These are phyloP conservation scores for Ogataea glucozyma DNA, from an alignment of 805 yeast genomes.

Conservation along the genomic window DNA sequence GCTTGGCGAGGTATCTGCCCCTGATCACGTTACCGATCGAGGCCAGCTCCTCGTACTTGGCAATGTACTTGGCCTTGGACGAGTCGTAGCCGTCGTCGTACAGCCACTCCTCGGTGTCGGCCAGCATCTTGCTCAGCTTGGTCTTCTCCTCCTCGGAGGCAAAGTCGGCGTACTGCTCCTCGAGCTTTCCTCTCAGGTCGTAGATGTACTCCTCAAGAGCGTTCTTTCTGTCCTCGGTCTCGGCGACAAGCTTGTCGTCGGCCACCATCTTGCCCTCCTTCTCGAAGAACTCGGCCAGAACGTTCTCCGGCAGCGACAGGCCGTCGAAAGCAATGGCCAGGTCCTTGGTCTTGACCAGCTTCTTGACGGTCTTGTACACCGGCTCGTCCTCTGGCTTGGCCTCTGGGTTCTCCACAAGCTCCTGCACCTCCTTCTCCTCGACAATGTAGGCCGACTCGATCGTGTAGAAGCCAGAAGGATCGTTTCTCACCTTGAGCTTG, in stretches of 20 bases:
- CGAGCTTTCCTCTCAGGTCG: slow-evolving; percentile 95
- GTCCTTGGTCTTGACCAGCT: slow-evolving; percentile 87
- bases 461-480: slow-evolving; percentile 93
- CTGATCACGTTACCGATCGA: slow-evolving; percentile 91
- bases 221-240: slow-evolving; percentile 98
- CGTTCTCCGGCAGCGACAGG: slow-evolving; percentile 57
- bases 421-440: slow-evolving; percentile 87
- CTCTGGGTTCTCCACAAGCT: slow-evolving; percentile 68
- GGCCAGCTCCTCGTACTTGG: slow-evolving; percentile 96
- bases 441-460: slow-evolving; percentile 94
- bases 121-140: slow-evolving; percentile 68
- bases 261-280: slow-evolving; percentile 80
- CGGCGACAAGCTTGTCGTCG: slow-evolving; percentile 95
- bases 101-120: slow-evolving; percentile 95
- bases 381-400: slow-evolving; percentile 72
- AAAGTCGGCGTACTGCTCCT: slow-evolving; percentile 83
- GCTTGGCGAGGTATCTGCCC: slow-evolving; percentile 92
- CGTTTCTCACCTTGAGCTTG: slow-evolving; percentile 94
- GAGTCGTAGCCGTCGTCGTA: slow-evolving; percentile 97
- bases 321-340: slow-evolving; percentile 62
- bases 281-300: slow-evolving; percentile 68
- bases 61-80: slow-evolving; percentile 93
- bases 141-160: slow-evolving; percentile 90
- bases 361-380: slow-evolving; percentile 85
- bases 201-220: slow-evolving; percentile 98